phyloP scores from a whole-genome alignment of 345 rosid species.

The Lumnitzera racemosa region DNA sequence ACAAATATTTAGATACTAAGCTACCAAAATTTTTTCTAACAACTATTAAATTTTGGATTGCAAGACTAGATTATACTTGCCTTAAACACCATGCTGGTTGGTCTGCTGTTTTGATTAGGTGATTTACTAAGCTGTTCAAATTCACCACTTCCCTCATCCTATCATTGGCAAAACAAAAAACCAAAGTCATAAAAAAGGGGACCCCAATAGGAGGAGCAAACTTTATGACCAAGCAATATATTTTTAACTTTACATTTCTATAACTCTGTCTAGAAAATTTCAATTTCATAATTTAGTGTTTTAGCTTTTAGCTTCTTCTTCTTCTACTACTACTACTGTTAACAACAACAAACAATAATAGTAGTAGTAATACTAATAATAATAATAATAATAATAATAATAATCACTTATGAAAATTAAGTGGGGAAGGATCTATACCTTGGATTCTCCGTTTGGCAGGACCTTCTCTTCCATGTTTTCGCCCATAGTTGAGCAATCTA shows the following conservation, averaged over 20 bases:
- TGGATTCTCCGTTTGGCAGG: constrained; percentile 7
- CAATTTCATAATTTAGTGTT: no score
- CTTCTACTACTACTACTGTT: no score
- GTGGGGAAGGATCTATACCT: constrained; percentile 12
- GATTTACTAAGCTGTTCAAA: constrained; percentile 15
- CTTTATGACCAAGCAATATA: neutral
- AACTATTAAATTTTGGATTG: neutral
- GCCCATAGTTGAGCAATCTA: constrained; percentile 8
- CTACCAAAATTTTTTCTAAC: no score
- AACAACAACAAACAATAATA: no score
- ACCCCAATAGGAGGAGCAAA: neutral
- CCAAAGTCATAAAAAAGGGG: neutral
- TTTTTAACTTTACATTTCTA: no score
- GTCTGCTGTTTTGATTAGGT: constrained; percentile 26
- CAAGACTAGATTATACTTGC: constrained; percentile 10
- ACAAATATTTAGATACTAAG: no score
- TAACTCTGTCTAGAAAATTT: no score
- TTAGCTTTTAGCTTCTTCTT: no score
- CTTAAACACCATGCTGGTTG: constrained; percentile 45
- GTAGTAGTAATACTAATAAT: no score
- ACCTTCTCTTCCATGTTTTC: constrained; percentile 9
- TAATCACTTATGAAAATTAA: neutral
- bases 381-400: neutral
- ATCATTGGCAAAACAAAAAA: neutral
- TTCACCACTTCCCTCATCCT: constrained; percentile 13